A percentile compares a stretch with the other conserved stretches of the same genome.
phyloP scores from a whole-genome alignment of 2,329 filamentous ascomycete genomes.

The Fulvia fulva region DNA sequence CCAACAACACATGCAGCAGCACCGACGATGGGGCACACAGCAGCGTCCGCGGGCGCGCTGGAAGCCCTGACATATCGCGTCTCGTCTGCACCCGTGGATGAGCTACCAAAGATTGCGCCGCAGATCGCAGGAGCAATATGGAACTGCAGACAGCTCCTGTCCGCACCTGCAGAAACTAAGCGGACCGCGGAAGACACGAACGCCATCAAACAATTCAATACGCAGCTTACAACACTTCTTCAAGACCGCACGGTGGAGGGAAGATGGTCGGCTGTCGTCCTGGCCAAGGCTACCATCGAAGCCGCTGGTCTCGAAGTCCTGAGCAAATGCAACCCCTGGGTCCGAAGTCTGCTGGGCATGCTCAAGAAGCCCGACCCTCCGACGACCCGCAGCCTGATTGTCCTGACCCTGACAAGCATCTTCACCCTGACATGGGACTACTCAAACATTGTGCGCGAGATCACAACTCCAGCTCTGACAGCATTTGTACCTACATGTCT shows the following conservation, averaged over 20 bases:
- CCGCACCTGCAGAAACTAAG: slow-evolving; percentile 53
- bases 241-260: slow-evolving; percentile 71
- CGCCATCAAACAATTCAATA: slow-evolving; percentile 78
- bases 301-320: slow-evolving; percentile 81
- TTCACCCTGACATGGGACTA: slow-evolving; percentile 79
- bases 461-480: slow-evolving; percentile 77
- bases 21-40: slow-evolving; percentile 4
- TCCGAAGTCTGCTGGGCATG: slow-evolving; percentile 68
- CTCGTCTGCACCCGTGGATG: slow-evolving; percentile 64
- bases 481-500: slow-evolving; percentile 70
- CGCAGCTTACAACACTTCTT: slow-evolving; percentile 70
- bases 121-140: slow-evolving; percentile 58
- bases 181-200: slow-evolving; percentile 62
- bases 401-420: slow-evolving; percentile 76
- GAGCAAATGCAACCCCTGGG: slow-evolving; percentile 69
- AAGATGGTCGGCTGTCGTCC: slow-evolving; percentile 70
- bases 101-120: slow-evolving; percentile 70
- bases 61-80: slow-evolving; percentile 65
- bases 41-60: slow-evolving; percentile 42
- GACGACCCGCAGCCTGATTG: slow-evolving; percentile 69
- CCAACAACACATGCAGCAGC: not conserved
- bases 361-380: slow-evolving; percentile 75
- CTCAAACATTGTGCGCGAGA: slow-evolving; percentile 78
- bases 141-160: slow-evolving; percentile 58
- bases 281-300: slow-evolving; percentile 79